These are phyloP conservation scores for Spathaspora sp. DNA, from an alignment of 1,139 yeast genomes.

Conservation along the genomic window DNA sequence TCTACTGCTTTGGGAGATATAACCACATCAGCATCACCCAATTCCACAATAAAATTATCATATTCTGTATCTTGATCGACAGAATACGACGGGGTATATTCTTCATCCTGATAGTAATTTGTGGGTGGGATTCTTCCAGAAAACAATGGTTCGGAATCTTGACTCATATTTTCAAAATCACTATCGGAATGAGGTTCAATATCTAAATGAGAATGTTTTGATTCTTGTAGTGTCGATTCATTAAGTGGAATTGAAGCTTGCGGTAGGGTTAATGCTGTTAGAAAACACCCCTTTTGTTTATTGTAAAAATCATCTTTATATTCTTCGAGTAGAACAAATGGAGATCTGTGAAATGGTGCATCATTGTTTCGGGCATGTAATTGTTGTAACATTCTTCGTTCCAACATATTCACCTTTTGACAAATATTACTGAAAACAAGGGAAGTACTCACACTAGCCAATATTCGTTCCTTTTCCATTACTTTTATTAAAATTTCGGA, in stretches of 20 bases:
- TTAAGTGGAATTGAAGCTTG: slow-evolving; percentile 63
- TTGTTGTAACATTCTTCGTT: slow-evolving; percentile 55
- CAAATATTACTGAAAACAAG: slow-evolving; percentile 59
- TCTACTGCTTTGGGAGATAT: slow-evolving; percentile 37
- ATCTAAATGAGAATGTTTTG: slow-evolving; percentile 7
- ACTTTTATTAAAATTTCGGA: slow-evolving; percentile 43
- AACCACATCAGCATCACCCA: slow-evolving; percentile 44
- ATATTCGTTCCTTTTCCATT: slow-evolving; percentile 20
- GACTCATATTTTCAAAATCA: slow-evolving; percentile 1
- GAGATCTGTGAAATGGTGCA: slow-evolving; percentile 77
- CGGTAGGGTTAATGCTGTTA: slow-evolving; percentile 66
- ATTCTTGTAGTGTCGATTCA: slow-evolving; percentile 10
- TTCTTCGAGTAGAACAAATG: slow-evolving; percentile 62
- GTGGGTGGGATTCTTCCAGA: slow-evolving; percentile 24
- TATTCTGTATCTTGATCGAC: slow-evolving; percentile 49
- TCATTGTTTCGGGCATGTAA: slow-evolving; percentile 69
- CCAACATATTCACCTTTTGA: slow-evolving; percentile 50
- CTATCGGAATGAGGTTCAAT: slow-evolving; percentile 6
- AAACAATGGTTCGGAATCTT: not conserved
- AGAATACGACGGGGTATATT: slow-evolving; percentile 41
- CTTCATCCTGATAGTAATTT: slow-evolving; percentile 39
- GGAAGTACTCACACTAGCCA: slow-evolving; percentile 49
- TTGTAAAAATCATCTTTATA: slow-evolving; percentile 46
- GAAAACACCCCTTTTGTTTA: slow-evolving; percentile 50
- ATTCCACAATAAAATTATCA: slow-evolving; percentile 53